Evolutionary conservation across 2,329 filamentous ascomycete genomes (phyloP).

Genomic region (Ceratocystis lukuohia): DNA sequence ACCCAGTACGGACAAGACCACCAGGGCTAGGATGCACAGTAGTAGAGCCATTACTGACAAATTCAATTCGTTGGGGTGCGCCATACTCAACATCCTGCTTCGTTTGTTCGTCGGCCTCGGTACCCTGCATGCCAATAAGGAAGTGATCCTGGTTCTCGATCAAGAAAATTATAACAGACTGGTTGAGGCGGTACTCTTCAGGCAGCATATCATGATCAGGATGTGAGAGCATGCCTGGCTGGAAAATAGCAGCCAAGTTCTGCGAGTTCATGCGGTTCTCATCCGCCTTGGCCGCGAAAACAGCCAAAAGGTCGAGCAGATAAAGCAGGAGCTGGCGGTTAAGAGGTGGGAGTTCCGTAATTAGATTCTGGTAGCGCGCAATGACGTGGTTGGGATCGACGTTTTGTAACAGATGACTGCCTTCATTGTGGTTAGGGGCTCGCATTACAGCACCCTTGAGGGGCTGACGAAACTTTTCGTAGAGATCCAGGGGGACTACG

Average conservation of each 20-base stretch:
- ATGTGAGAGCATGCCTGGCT: constrained; percentile 90
- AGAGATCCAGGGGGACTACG: constrained; percentile 87
- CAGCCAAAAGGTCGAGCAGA: constrained; percentile 85
- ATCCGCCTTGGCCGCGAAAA: constrained; percentile 93
- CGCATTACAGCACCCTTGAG: constrained; percentile 59
- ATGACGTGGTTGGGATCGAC: constrained; percentile 58
- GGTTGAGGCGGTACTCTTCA: constrained; percentile 83
- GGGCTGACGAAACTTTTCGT: constrained; percentile 79
- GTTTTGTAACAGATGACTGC: constrained; percentile 54
- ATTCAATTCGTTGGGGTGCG: constrained; percentile 34
- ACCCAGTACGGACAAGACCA: constrained; percentile 56
- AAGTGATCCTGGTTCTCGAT: constrained; percentile 99
- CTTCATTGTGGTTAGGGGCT: constrained; percentile 55
- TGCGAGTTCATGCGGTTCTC: constrained; percentile 93
- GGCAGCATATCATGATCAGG: constrained; percentile 92
- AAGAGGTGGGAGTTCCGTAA: constrained; percentile 81
- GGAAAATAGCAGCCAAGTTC: constrained; percentile 93
- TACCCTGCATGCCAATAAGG: constrained; percentile 94
- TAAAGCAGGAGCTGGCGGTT: constrained; percentile 92
- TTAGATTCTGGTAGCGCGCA: constrained; percentile 69
- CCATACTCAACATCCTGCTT: constrained; percentile 55
- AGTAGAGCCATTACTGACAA: not conserved
- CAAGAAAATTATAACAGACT: constrained; percentile 92
- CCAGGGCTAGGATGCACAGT: constrained; percentile 28
- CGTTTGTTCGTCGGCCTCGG: constrained; percentile 80